Conservation (phyloP, 768 basidiomycete species). For the Russula sp. region DNA sequence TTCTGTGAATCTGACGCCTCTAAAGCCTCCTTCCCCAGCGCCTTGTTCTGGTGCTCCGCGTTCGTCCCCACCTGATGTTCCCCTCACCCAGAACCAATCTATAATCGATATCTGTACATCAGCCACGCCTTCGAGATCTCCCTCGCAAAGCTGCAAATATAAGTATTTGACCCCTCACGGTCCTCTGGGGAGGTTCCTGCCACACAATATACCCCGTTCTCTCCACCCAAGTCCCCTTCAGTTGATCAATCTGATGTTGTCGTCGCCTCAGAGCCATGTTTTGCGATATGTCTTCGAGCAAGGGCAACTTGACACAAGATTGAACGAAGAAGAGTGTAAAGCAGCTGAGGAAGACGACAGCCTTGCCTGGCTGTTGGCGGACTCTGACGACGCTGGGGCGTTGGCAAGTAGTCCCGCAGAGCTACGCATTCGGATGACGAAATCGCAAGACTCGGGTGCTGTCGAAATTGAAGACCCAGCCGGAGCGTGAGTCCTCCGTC, state of each 20-base stretch:
- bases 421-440: background rate
- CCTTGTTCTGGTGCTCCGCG: background rate
- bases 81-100: conserved; percentile 15
- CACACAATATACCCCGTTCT: background rate
- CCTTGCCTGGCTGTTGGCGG: conserved; percentile 23
- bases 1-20: conserved; percentile 18
- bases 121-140: conserved; percentile 3
- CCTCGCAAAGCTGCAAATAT: background rate
- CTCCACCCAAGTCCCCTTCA: background rate
- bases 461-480: conserved; percentile 18
- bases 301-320: background rate
- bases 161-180: background rate
- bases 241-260: background rate
- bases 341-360: conserved; percentile 9
- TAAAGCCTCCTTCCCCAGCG: background rate
- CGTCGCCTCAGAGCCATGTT: background rate
- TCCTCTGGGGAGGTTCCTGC: background rate
- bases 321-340: background rate
- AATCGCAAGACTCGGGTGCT: conserved; percentile 1
- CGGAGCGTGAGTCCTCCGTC: conserved; percentile 4
- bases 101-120: conserved; percentile 23
- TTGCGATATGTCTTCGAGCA: background rate
- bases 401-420: conserved; percentile 8
- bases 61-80: conserved; percentile 24
- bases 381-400: conserved; percentile 16